These are phyloP conservation scores for Epichloe gansuensis DNA, from an alignment of 2,329 filamentous ascomycete species.

Conservation along the genomic window DNA sequence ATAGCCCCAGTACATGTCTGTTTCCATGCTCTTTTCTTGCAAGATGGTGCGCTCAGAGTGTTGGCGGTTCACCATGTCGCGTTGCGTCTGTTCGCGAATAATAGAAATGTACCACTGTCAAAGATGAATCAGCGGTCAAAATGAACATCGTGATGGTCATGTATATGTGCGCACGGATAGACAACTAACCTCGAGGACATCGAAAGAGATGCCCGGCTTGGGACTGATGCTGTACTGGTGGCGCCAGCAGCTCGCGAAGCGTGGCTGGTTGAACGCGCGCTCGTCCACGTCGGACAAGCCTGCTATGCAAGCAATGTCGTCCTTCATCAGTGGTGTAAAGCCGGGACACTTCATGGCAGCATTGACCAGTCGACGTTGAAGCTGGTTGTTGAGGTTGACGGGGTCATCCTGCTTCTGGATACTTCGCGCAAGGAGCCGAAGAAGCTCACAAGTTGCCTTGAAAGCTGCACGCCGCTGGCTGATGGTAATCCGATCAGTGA, in stretches of 20 bases:
- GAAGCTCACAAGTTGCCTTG: slow-evolving; percentile 35
- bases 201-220: slow-evolving; percentile 34
- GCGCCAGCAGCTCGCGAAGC: slow-evolving; percentile 34
- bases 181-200: slow-evolving; percentile 41
- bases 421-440: slow-evolving; percentile 31
- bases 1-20: slow-evolving; percentile 38
- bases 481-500: slow-evolving; percentile 43
- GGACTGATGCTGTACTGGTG: slow-evolving; percentile 40
- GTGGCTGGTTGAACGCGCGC: slow-evolving; percentile 34
- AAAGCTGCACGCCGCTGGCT: slow-evolving; percentile 42
- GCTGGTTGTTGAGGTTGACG: slow-evolving; percentile 36
- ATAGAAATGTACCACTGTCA: slow-evolving; percentile 43
- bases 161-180: not conserved
- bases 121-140: slow-evolving; percentile 9
- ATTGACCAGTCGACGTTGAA: slow-evolving; percentile 40
- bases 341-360: slow-evolving; percentile 46
- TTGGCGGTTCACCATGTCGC: slow-evolving; percentile 25
- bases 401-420: slow-evolving; percentile 27
- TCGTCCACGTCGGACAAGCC: slow-evolving; percentile 24
- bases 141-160: not conserved
- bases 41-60: slow-evolving; percentile 30
- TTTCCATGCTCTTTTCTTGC: slow-evolving; percentile 18
- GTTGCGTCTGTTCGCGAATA: slow-evolving; percentile 39
- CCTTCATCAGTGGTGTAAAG: slow-evolving; percentile 50
- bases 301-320: slow-evolving; percentile 38